phyloP scores from a whole-genome alignment of 352 stramenopile species.

The Halophytophthora polymorphica region DNA sequence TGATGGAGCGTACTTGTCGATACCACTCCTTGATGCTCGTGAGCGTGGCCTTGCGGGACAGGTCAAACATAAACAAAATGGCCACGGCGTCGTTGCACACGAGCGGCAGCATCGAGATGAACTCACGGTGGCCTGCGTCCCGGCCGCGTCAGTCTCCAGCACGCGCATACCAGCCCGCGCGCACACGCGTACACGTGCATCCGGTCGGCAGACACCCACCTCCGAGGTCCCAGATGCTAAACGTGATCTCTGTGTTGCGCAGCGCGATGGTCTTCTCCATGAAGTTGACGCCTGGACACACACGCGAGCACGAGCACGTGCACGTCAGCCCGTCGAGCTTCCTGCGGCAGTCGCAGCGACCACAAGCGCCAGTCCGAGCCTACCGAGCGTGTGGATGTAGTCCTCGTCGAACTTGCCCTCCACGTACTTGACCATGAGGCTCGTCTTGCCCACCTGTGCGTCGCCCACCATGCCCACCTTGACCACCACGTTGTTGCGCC shows the following conservation, averaged over 20 bases:
- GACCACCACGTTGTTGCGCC: conserved; percentile 88
- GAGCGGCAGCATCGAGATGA: conserved; percentile 93
- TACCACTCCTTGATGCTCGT: conserved; percentile 94
- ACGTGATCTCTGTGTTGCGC: conserved; percentile 94
- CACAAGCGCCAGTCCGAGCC: background rate
- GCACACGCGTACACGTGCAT: background rate
- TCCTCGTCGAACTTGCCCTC: conserved; percentile 96
- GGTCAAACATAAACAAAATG: conserved; percentile 96
- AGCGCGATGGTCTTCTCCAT: conserved; percentile 96
- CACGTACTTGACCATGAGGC: conserved; percentile 96
- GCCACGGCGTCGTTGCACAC: conserved; percentile 94
- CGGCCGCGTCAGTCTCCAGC: background rate
- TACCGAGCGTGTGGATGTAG: conserved; percentile 94
- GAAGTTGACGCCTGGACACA: conserved; percentile 90
- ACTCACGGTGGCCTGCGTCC: conserved; percentile 81
- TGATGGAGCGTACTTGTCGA: conserved; percentile 87
- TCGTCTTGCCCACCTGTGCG: conserved; percentile 93
- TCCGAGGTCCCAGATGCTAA: conserved; percentile 94
- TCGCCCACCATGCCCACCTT: conserved; percentile 95
- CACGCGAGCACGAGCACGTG: background rate
- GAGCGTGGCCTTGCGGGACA: conserved; percentile 90
- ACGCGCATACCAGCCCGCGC: background rate
- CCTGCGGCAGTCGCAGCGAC: background rate
- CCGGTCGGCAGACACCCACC: conserved; percentile 24
- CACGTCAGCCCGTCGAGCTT: background rate